Evolutionary conservation across 2,329 filamentous ascomycete species (phyloP).

Genomic region (Paraconiothyrium sp.): DNA sequence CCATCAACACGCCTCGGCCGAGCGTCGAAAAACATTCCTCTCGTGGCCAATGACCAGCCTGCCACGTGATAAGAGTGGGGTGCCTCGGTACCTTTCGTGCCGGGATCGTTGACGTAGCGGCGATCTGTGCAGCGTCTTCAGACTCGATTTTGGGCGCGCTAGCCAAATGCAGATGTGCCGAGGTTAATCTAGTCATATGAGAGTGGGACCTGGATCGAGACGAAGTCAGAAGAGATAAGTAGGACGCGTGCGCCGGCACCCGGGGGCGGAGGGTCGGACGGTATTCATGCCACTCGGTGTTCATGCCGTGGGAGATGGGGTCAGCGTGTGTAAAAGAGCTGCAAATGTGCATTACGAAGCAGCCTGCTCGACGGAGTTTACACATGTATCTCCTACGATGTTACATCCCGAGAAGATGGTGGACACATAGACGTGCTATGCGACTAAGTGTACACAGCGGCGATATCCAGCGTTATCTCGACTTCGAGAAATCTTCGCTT

Average conservation of each 20-base stretch:
- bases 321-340: neutral
- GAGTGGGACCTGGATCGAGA: neutral
- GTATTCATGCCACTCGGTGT: neutral
- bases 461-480: neutral
- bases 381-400: neutral
- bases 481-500: neutral
- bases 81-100: neutral
- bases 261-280: neutral
- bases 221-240: slow-evolving; percentile 2
- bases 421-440: neutral
- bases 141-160: neutral
- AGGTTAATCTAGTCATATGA: slow-evolving; percentile 1
- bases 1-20: slow-evolving; percentile 8
- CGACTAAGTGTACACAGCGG: neutral
- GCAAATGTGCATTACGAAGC: neutral
- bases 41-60: neutral
- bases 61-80: neutral
- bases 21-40: neutral
- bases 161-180: neutral
- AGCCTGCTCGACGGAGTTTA: neutral
- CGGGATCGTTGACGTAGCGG: slow-evolving; percentile 8
- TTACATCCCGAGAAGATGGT: neutral
- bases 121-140: slow-evolving; percentile 7
- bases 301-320: neutral
- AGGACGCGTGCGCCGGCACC: neutral